A percentile compares a stretch with the other conserved stretches of the same genome.
These are phyloP conservation scores for Sergeia podlipaevii DNA, from an alignment of 208 protist species.

Conservation along the genomic window DNA sequence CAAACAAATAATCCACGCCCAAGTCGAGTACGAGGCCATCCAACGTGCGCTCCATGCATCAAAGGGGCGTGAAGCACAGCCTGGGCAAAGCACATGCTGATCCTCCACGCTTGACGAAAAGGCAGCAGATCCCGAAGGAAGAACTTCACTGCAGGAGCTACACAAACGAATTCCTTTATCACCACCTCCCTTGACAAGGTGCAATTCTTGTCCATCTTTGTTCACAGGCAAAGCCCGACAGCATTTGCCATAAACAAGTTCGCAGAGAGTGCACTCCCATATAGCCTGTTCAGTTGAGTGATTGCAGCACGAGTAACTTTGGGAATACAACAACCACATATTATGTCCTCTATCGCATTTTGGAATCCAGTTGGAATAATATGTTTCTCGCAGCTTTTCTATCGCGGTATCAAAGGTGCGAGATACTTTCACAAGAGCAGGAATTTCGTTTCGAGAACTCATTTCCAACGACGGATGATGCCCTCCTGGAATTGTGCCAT, in stretches of 20 bases:
- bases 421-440: slow-evolving; percentile 39
- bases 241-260: slow-evolving; percentile 67
- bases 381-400: slow-evolving; percentile 28
- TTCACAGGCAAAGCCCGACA: slow-evolving; percentile 48
- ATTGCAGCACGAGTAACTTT: slow-evolving; percentile 43
- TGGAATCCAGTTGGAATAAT: slow-evolving; percentile 57
- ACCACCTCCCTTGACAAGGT: slow-evolving; percentile 6
- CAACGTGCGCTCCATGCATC: slow-evolving; percentile 37
- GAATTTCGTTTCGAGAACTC: slow-evolving; percentile 63
- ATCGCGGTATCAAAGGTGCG: slow-evolving; percentile 45
- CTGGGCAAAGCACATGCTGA: slow-evolving; percentile 25
- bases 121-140: slow-evolving; percentile 8
- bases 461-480: slow-evolving; percentile 16
- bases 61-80: slow-evolving; percentile 77
- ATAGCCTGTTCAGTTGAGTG: slow-evolving; percentile 51
- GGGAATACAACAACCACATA: slow-evolving; percentile 57
- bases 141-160: slow-evolving; percentile 34
- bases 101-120: slow-evolving; percentile 10
- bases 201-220: slow-evolving; percentile 14
- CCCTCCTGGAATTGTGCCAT: slow-evolving; percentile 25
- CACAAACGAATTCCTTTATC: slow-evolving; percentile 12
- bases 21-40: slow-evolving; percentile 63
- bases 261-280: slow-evolving; percentile 80
- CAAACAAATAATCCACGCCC: too few species aligned
- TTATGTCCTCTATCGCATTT: slow-evolving; percentile 59